These are phyloP conservation scores for Toxicodendron radicans DNA, from an alignment of 345 rosid species.

Conservation along the genomic window DNA sequence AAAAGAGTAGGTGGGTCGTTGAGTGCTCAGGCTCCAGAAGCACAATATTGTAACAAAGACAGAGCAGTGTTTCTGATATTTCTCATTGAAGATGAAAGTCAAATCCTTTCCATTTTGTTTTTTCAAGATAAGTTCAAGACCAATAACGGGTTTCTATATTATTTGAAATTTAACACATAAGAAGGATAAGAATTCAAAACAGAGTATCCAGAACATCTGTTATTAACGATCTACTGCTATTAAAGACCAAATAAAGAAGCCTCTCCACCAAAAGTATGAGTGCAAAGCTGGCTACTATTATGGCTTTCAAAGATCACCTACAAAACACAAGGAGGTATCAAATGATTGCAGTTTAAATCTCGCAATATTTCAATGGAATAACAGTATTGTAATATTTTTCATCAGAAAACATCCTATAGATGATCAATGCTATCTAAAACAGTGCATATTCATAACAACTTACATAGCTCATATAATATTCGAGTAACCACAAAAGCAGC, in stretches of 20 bases:
- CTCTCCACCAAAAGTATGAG: slow-evolving; percentile 4
- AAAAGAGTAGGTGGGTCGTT: no score
- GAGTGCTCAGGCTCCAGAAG: no score
- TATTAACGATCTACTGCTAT: slow-evolving; percentile 6
- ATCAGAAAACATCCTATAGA: not conserved
- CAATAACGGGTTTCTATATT: not conserved
- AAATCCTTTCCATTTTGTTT: no score
- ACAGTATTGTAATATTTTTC: not conserved
- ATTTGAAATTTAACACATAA: slow-evolving; percentile 8
- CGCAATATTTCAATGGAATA: not conserved
- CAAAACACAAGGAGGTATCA: not conserved
- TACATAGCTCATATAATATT: not conserved
- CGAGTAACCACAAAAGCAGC: no score
- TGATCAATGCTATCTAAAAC: not conserved
- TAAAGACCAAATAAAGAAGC: slow-evolving; percentile 8
- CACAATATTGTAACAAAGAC: no score
- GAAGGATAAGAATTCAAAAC: not conserved
- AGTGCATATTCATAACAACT: not conserved
- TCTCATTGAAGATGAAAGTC: not conserved
- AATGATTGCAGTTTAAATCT: not conserved
- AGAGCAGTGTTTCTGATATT: not conserved
- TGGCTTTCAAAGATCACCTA: slow-evolving; percentile 12
- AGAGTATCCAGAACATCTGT: slow-evolving; percentile 14
- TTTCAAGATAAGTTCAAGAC: not conserved
- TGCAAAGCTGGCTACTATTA: not conserved